Conservation (phyloP, 257 asterid genomes). For the Pogostemon cablin region DNA sequence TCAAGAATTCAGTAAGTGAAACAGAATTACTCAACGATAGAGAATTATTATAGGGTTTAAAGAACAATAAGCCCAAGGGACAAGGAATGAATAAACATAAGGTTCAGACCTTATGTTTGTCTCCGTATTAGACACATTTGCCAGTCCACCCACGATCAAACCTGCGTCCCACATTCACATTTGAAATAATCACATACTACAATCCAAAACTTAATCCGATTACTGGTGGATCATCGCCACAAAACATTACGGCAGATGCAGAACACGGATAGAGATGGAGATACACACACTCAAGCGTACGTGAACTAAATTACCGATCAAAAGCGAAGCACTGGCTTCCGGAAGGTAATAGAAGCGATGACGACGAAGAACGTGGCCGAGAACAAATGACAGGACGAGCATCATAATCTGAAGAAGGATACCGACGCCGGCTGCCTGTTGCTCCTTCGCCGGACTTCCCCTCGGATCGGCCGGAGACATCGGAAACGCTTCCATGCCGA, state of each 20-base stretch:
- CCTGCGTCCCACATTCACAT: constrained; percentile 54
- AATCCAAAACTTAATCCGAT: constrained; percentile 19
- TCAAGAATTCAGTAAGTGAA: constrained; percentile 25
- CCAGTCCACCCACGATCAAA: constrained; percentile 87
- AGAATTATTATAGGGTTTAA: constrained; percentile 7
- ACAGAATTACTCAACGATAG: constrained; percentile 13
- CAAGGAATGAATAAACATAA: neutral
- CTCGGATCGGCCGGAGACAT: constrained; percentile 86
- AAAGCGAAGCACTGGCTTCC: constrained; percentile 99
- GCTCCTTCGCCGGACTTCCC: constrained; percentile 87
- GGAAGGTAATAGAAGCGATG: constrained; percentile 94
- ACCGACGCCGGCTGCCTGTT: constrained; percentile 98
- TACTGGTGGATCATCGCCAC: constrained; percentile 12
- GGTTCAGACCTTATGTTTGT: constrained; percentile 69
- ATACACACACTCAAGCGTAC: neutral
- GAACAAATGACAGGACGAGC: constrained; percentile 95
- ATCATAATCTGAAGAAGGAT: constrained; percentile 99
- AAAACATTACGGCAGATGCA: neutral
- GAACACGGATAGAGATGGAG: neutral
- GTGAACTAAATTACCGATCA: constrained; percentile 62
- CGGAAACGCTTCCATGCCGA: constrained; percentile 73
- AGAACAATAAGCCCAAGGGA: neutral
- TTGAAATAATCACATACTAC: constrained; percentile 27
- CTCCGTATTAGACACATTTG: constrained; percentile 87
- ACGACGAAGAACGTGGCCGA: constrained; percentile 97